These are phyloP conservation scores for Desmodesmus armatus DNA, from an alignment of 139 green algal genomes.

Conservation along the genomic window DNA sequence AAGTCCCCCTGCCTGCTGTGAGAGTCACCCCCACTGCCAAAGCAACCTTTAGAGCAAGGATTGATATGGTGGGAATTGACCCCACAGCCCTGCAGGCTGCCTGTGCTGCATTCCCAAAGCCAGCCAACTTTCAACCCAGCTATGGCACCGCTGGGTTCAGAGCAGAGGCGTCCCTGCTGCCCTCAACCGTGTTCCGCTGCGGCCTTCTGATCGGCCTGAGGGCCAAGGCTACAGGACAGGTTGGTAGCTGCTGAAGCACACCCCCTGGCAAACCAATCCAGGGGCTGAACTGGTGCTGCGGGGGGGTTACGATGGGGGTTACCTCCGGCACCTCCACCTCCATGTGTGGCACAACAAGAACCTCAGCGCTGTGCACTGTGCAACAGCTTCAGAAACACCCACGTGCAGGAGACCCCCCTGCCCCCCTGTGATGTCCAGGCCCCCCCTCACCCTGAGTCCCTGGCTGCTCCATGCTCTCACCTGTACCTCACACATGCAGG, in stretches of 20 bases:
- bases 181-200: conserved; percentile 90
- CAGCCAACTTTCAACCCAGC: conserved; percentile 41
- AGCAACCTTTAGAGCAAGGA: not conserved
- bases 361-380: not conserved
- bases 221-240: conserved; percentile 40
- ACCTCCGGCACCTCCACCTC: not conserved
- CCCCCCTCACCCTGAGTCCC: not conserved
- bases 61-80: conserved; percentile 35
- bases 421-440: not conserved
- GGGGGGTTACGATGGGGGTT: no score
- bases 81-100: not conserved
- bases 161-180: conserved; percentile 69
- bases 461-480: no score
- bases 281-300: no score
- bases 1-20: no score
- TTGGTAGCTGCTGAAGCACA: no score
- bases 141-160: conserved; percentile 98
- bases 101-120: conserved; percentile 42
- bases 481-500: no score
- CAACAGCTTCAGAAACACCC: not conserved
- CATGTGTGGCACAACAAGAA: not conserved
- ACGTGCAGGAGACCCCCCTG: not conserved
- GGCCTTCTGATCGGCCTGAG: conserved; percentile 87
- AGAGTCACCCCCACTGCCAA: no score
- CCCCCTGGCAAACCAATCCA: no score